These are phyloP conservation scores for Populus tomentosa DNA, from an alignment of 441 rosid genomes.

Conservation along the genomic window DNA sequence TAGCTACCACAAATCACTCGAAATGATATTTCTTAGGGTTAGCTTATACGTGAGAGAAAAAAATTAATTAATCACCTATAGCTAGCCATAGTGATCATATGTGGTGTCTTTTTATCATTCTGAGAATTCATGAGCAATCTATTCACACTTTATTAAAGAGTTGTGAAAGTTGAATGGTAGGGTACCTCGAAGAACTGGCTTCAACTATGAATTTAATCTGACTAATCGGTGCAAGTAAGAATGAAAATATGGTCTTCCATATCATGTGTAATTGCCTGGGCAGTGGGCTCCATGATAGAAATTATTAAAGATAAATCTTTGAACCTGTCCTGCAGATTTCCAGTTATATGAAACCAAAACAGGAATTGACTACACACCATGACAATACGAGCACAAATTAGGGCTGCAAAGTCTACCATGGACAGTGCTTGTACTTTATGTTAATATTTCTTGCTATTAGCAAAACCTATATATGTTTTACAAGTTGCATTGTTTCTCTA, in stretches of 20 bases:
- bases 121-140: neutral
- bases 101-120: no score
- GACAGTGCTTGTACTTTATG: neutral
- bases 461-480: no score
- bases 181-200: neutral
- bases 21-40: neutral
- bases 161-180: neutral
- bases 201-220: neutral
- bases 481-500: neutral
- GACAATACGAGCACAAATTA: slow-evolving; percentile 14
- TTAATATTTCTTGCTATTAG: no score
- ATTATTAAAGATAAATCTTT: slow-evolving; percentile 3
- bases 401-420: neutral
- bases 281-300: slow-evolving; percentile 27
- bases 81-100: neutral
- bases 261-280: neutral
- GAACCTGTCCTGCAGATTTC: slow-evolving; percentile 1
- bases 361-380: slow-evolving; percentile 17
- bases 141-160: neutral
- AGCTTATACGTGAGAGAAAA: neutral
- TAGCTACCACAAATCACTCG: neutral
- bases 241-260: neutral
- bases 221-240: neutral
- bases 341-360: neutral
- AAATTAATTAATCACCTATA: neutral